phyloP scores from a whole-genome alignment of 1,139 yeast genomes.

The Ogataea hybrid region DNA sequence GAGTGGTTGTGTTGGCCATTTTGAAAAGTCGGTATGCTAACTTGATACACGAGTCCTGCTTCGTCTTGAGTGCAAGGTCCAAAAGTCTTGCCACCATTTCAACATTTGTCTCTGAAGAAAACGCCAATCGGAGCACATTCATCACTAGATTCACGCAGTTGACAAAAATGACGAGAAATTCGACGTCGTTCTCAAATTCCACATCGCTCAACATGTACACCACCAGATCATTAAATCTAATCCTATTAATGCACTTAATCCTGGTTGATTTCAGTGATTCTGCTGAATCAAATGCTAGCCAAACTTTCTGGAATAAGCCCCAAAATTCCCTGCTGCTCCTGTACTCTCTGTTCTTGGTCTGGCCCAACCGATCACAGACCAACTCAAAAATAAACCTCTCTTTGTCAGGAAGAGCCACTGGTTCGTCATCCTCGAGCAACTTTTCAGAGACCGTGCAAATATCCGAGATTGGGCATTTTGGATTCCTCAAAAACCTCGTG shows the following conservation, averaged over 20 bases:
- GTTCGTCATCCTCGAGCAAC: constrained; percentile 39
- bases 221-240: constrained; percentile 38
- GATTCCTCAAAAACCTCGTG: constrained; percentile 64
- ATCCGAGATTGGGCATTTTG: constrained; percentile 42
- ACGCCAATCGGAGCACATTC: constrained; percentile 27
- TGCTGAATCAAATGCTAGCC: constrained; percentile 33
- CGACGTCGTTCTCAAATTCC: constrained; percentile 10
- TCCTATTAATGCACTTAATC: constrained; percentile 31
- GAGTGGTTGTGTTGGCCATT: constrained; percentile 22
- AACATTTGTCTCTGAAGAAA: constrained; percentile 30
- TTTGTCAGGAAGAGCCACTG: constrained; percentile 59
- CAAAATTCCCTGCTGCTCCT: constrained; percentile 44
- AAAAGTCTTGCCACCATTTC: constrained; percentile 18
- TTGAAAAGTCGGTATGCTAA: constrained; percentile 19
- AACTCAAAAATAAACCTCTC: constrained; percentile 63
- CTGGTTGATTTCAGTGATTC: constrained; percentile 15
- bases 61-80: constrained; percentile 4
- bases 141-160: constrained; percentile 15
- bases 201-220: constrained; percentile 20
- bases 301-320: constrained; percentile 43
- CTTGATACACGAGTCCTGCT: background rate
- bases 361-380: constrained; percentile 63
- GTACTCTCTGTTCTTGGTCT: constrained; percentile 41
- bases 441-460: constrained; percentile 43
- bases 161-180: constrained; percentile 12